phyloP scores from a whole-genome alignment of 352 stramenopile genomes.

The Globisporangium paddicum region DNA sequence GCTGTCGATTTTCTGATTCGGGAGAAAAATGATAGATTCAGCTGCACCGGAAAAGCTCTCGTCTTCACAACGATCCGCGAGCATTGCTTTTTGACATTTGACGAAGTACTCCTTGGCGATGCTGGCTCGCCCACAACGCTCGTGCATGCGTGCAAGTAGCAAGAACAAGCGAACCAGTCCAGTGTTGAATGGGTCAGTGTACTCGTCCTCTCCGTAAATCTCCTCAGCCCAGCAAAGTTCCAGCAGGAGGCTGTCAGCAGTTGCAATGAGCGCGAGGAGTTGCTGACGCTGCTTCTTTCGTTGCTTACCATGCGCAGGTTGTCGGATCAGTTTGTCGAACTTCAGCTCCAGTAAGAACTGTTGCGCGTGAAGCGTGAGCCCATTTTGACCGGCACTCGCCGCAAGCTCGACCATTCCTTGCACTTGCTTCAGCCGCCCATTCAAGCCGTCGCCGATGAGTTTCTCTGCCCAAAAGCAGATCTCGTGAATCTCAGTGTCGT shows the following conservation, averaged over 20 bases:
- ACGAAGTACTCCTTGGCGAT: conserved; percentile 49
- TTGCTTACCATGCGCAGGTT: conserved; percentile 19
- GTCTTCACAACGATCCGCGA: background rate
- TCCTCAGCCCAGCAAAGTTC: conserved; percentile 39
- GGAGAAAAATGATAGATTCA: conserved; percentile 18
- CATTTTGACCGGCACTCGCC: background rate
- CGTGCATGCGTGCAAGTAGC: conserved; percentile 46
- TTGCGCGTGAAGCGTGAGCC: conserved; percentile 29
- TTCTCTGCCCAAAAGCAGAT: conserved; percentile 62
- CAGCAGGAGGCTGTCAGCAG: conserved; percentile 34
- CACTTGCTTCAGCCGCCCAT: conserved; percentile 8
- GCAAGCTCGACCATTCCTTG: conserved; percentile 9
- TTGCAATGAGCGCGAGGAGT: conserved; percentile 22
- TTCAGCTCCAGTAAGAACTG: conserved; percentile 62
- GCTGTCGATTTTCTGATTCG: conserved; percentile 37
- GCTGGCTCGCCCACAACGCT: conserved; percentile 33
- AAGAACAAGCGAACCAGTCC: conserved; percentile 43
- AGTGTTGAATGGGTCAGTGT: background rate
- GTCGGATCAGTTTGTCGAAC: conserved; percentile 38
- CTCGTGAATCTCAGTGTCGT: conserved; percentile 29
- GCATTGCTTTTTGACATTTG: conserved; percentile 41
- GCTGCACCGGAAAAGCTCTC: background rate
- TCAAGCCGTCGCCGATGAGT: conserved; percentile 29
- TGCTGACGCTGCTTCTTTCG: conserved; percentile 18
- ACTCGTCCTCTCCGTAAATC: conserved; percentile 11